Evolutionary conservation across 768 basidiomycete species (phyloP).

Genomic region (Naematelia aurantialba): DNA sequence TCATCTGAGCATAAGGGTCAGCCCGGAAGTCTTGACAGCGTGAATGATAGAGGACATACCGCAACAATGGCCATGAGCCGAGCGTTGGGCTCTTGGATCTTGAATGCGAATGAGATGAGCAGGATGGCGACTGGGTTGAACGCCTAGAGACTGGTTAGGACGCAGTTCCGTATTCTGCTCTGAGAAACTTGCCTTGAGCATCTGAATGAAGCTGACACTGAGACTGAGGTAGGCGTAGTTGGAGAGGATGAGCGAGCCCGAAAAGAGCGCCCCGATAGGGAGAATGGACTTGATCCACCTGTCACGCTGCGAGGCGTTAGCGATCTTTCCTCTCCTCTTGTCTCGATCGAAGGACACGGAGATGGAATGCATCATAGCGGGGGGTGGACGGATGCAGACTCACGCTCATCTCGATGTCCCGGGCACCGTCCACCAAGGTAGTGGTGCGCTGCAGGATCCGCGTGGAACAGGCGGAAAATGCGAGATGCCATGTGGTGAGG

Average conservation of each 20-base stretch:
- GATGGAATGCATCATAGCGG: neutral
- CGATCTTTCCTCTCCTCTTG: neutral
- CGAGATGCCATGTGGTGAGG: conserved; percentile 79
- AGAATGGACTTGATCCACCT: conserved; percentile 76
- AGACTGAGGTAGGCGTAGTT: conserved; percentile 91
- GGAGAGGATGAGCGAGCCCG: conserved; percentile 81
- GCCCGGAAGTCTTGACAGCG: neutral
- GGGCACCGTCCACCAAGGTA: conserved; percentile 48
- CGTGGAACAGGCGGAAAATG: conserved; percentile 58
- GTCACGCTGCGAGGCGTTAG: conserved; percentile 33
- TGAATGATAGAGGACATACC: conserved; percentile 29
- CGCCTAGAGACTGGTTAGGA: conserved; percentile 23
- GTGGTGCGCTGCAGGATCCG: conserved; percentile 47
- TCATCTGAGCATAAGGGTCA: conserved; percentile 57
- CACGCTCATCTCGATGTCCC: conserved; percentile 60
- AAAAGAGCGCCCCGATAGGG: conserved; percentile 90
- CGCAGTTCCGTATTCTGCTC: neutral
- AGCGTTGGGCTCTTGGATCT: conserved; percentile 79
- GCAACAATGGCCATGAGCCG: conserved; percentile 76
- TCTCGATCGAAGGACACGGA: neutral
- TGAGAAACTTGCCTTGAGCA: conserved; percentile 72
- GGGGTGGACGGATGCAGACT: conserved; percentile 11
- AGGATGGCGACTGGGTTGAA: conserved; percentile 55
- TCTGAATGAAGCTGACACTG: conserved; percentile 91
- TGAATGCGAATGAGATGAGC: conserved; percentile 86